Percentiles rank a stretch among this genome's conserved stretches.
Evolutionary conservation across 2,329 filamentous ascomycete genomes (phyloP).

Genomic region (Aspergillus candidus): DNA sequence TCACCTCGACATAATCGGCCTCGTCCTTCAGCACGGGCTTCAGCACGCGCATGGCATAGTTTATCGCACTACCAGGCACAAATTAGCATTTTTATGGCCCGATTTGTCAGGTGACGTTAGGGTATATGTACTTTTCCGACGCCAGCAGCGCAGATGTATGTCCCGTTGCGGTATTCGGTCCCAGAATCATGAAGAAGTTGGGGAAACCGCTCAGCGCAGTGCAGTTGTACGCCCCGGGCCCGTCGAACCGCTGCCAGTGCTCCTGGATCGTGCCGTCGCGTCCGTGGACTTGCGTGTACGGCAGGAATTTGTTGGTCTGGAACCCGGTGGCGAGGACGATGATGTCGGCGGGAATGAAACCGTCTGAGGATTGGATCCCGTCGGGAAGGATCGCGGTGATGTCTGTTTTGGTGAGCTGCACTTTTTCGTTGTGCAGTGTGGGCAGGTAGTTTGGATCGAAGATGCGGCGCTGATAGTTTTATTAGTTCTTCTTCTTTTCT

Average conservation of each 20-base stretch:
- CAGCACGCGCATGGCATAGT: no score
- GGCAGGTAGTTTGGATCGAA: no score
- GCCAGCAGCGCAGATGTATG: slow-evolving; percentile 36
- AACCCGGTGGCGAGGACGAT: slow-evolving; percentile 26
- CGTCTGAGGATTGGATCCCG: slow-evolving; percentile 24
- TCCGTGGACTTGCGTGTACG: slow-evolving; percentile 21
- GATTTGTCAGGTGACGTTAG: no score
- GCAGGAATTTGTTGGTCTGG: slow-evolving; percentile 18
- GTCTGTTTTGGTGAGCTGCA: no score
- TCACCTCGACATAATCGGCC: no score
- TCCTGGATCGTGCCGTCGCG: slow-evolving; percentile 19
- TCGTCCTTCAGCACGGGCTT: no score
- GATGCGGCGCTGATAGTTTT: no score
- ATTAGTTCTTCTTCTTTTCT: no score
- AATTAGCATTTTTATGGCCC: no score
- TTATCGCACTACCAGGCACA: no score
- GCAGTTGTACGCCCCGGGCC: slow-evolving; percentile 41
- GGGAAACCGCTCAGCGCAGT: slow-evolving; percentile 45
- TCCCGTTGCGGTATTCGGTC: slow-evolving; percentile 44
- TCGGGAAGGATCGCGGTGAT: slow-evolving; percentile 34
- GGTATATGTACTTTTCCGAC: no score
- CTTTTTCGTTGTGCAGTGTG: no score
- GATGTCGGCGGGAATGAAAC: slow-evolving; percentile 19
- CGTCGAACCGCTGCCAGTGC: slow-evolving; percentile 8
- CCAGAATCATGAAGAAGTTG: slow-evolving; percentile 44